Conservation (phyloP, 352 stramenopile species). For the Phytophthora rubi region DNA sequence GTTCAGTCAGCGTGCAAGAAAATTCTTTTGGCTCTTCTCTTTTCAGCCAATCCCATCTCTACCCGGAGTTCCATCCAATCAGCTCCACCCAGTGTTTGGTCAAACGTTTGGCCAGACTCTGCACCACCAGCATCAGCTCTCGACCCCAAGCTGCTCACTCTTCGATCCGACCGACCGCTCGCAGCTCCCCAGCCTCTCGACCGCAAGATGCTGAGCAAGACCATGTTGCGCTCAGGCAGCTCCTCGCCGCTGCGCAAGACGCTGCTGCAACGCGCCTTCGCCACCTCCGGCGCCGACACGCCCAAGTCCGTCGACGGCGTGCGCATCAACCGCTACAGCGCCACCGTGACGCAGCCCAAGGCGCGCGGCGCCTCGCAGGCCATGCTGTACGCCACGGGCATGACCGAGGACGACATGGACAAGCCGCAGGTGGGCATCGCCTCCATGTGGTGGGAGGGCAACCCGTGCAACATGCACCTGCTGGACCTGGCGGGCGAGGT, state of each 20-base stretch:
- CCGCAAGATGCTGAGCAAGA: conserved; percentile 51
- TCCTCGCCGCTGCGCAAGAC: conserved; percentile 20
- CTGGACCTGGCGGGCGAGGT: conserved; percentile 95
- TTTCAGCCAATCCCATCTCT: conserved; percentile 5
- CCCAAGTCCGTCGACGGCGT: conserved; percentile 31
- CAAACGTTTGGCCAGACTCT: conserved; percentile 16
- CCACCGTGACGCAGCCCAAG: conserved; percentile 95
- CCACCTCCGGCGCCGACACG: conserved; percentile 10
- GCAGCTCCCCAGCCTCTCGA: neutral
- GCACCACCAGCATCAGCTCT: conserved; percentile 48
- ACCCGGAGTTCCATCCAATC: conserved; percentile 30
- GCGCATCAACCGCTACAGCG: conserved; percentile 87
- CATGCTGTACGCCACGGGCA: conserved; percentile 98
- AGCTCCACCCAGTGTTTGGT: conserved; percentile 4
- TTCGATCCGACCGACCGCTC: conserved; percentile 9
- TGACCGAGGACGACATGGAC: conserved; percentile 95
- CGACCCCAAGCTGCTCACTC: conserved; percentile 9
- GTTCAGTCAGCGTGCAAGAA: conserved; percentile 1
- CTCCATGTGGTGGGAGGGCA: conserved; percentile 98
- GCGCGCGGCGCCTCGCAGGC: conserved; percentile 97
- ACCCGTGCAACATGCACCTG: conserved; percentile 99
- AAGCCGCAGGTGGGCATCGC: conserved; percentile 96
- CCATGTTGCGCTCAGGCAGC: conserved; percentile 21
- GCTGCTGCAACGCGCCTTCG: conserved; percentile 33
- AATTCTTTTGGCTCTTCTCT: conserved; percentile 11